Conservation (phyloP, 73 alveolate genomes). For the Paramecium caudatum region DNA sequence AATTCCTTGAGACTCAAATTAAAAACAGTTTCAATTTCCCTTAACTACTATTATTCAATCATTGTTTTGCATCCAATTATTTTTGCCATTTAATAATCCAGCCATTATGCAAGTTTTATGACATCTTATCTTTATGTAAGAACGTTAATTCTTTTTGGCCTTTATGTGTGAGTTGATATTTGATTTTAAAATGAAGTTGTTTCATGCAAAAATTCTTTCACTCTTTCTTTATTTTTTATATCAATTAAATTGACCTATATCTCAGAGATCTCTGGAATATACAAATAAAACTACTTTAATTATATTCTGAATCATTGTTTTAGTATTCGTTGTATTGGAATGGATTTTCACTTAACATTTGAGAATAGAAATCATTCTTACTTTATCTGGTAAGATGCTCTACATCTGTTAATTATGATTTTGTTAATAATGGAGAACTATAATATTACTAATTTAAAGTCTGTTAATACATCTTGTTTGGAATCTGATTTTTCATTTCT, state of each 20-base stretch:
- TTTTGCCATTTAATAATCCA: slow-evolving; percentile 3
- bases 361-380: slow-evolving; percentile 57
- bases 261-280: background rate
- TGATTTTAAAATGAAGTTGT: slow-evolving; percentile 28
- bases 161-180: slow-evolving; percentile 32
- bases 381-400: slow-evolving; percentile 10
- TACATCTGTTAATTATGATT: slow-evolving; percentile 31
- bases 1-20: slow-evolving; percentile 55
- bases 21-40: slow-evolving; percentile 46
- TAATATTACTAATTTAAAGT: slow-evolving; percentile 27
- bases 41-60: background rate
- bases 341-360: slow-evolving; percentile 62
- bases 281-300: background rate
- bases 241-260: background rate
- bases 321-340: slow-evolving; percentile 10
- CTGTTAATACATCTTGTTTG: background rate
- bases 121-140: slow-evolving; percentile 50
- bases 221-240: slow-evolving; percentile 11
- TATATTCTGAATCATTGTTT: background rate
- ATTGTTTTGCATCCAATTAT: background rate
- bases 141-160: background rate
- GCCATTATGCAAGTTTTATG: slow-evolving; percentile 58
- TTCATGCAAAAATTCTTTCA: slow-evolving; percentile 14
- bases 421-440: slow-evolving; percentile 50
- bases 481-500: slow-evolving; percentile 34